These are phyloP conservation scores for Phyllosticta citriasiana DNA, from an alignment of 2,329 filamentous ascomycete species.

Conservation along the genomic window DNA sequence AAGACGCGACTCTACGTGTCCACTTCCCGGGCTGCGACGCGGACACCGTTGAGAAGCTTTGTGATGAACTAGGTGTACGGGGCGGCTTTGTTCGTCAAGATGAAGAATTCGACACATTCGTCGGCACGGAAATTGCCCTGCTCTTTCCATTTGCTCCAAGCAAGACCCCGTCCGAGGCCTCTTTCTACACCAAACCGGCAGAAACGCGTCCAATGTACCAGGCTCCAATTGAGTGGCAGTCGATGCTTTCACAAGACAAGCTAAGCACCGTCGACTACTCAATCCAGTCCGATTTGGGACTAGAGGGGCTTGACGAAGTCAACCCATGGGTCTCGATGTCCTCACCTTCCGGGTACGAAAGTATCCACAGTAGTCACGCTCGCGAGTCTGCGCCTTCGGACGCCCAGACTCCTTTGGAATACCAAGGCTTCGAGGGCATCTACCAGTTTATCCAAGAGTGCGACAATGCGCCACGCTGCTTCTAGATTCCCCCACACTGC, in stretches of 20 bases:
- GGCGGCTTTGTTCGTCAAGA: conserved; percentile 75
- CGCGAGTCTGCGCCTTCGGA: conserved; percentile 21
- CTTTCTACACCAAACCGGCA: conserved; percentile 31
- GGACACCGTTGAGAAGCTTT: conserved; percentile 70
- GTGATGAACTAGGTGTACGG: conserved; percentile 75
- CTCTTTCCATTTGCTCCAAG: conserved; percentile 78
- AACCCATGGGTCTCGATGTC: conserved; percentile 43
- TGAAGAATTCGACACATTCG: conserved; percentile 56
- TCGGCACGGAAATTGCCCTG: conserved; percentile 63
- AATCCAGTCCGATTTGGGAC: conserved; percentile 26
- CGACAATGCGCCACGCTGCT: conserved; percentile 26
- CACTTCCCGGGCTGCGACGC: conserved; percentile 87
- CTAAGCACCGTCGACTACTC: conserved; percentile 26
- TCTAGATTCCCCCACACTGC: not conserved
- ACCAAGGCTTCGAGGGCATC: conserved; percentile 55
- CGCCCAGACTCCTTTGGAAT: conserved; percentile 40
- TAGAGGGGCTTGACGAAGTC: conserved; percentile 30
- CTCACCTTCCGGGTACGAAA: conserved; percentile 47
- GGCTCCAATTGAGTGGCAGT: conserved; percentile 45
- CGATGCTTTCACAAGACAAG: conserved; percentile 41
- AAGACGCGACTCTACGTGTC: conserved; percentile 60
- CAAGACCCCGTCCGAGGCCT: conserved; percentile 36
- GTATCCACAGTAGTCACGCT: conserved; percentile 45
- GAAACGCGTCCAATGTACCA: conserved; percentile 22
- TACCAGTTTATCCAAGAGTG: conserved; percentile 57